A percentile compares a stretch with the other conserved stretches of the same genome.
Evolutionary conservation across 345 rosid genomes (phyloP).

Genomic region (Ceriops decandra): DNA sequence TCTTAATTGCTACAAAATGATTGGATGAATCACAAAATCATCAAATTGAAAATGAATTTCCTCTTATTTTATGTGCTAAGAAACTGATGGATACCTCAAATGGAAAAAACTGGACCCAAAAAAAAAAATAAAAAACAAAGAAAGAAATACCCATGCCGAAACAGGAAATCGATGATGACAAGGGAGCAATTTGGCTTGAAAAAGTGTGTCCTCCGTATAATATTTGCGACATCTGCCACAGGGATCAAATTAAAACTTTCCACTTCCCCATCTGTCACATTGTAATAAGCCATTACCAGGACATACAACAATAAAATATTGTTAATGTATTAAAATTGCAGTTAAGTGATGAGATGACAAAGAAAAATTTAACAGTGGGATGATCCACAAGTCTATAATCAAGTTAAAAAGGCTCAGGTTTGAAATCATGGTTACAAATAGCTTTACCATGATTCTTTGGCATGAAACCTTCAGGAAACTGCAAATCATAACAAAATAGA

Average conservation of each 20-base stretch:
- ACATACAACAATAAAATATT: background rate
- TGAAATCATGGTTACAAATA: background rate
- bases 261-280: constrained; percentile 82
- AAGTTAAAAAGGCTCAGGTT: background rate
- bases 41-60: background rate
- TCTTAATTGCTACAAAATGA: background rate
- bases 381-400: background rate
- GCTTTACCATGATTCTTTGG: constrained; percentile 67
- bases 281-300: background rate
- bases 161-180: constrained; percentile 77
- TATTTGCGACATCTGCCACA: constrained; percentile 56
- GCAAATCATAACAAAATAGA: constrained; percentile 75
- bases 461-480: constrained; percentile 61
- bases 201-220: constrained; percentile 56
- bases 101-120: background rate
- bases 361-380: background rate
- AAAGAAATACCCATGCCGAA: constrained; percentile 78
- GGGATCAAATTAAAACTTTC: constrained; percentile 81
- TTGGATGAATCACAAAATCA: background rate
- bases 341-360: background rate
- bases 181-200: constrained; percentile 84
- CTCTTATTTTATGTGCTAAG: constrained; percentile 1
- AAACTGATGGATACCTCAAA: background rate
- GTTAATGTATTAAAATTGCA: no score
- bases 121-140: constrained; percentile 8